Conservation (phyloP, 2,329 filamentous ascomycete genomes). For the Cryphonectria japonica region DNA sequence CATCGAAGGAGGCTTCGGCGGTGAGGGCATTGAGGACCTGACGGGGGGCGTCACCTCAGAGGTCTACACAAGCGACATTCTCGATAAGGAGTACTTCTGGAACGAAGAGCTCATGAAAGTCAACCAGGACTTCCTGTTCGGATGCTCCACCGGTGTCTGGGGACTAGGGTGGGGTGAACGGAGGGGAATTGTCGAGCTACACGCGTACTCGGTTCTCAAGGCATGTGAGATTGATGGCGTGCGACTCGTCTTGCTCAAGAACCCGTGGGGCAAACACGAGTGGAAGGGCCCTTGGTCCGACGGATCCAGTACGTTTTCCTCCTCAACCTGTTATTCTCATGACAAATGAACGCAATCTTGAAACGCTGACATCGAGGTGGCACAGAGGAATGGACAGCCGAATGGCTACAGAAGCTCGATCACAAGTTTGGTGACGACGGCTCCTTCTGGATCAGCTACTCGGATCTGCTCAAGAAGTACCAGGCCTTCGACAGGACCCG, state of each 20-base stretch:
- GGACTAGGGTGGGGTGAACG: conserved; percentile 65
- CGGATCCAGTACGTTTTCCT: conserved; percentile 23
- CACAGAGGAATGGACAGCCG: conserved; percentile 61
- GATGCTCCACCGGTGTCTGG: conserved; percentile 68
- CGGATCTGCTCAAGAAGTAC: conserved; percentile 66
- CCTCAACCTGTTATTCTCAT: conserved; percentile 33
- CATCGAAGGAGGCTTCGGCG: conserved; percentile 69
- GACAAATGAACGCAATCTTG: too few relatives aligned
- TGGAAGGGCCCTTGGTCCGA: conserved; percentile 62
- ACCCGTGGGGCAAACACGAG: conserved; percentile 65
- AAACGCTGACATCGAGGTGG: not conserved
- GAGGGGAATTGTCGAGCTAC: conserved; percentile 60
- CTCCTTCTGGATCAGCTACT: conserved; percentile 67
- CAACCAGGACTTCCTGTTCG: conserved; percentile 79
- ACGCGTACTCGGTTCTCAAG: conserved; percentile 65
- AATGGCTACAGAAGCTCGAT: conserved; percentile 59
- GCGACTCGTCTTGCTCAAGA: conserved; percentile 54
- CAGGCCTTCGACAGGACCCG: conserved; percentile 64
- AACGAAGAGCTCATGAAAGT: conserved; percentile 77
- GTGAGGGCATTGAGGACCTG: conserved; percentile 55
- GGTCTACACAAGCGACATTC: conserved; percentile 69
- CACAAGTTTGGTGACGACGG: conserved; percentile 66
- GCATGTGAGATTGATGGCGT: conserved; percentile 54
- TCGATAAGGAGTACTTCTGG: conserved; percentile 84
- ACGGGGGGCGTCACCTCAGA: conserved; percentile 73